Base-by-base conservation (phyloP, 805 yeast species). In the Candida silvatica region DNA sequence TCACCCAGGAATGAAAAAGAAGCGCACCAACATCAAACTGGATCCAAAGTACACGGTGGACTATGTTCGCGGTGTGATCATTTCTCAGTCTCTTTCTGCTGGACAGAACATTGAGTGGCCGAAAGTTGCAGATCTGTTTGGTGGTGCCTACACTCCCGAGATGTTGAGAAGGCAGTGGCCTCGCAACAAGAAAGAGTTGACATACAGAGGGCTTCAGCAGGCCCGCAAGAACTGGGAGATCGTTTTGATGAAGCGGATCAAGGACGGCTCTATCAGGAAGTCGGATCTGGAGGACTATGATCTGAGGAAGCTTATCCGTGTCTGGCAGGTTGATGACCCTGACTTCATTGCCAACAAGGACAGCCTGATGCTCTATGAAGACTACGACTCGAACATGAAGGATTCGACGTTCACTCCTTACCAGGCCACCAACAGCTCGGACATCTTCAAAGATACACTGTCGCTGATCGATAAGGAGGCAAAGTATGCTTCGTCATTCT, bases 391-490 rank as follows among this genome's bases (percentile, higher is more conserved):
- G 12, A 81, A 80, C 48, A 57, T 54, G 20, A 54, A 57, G 16
- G 67, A 61, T 18, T 74, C 69, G 44, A 59, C 61, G 1, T 64
- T 74, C 35, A 54, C 61, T 2, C 61, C 59, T 6, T 56, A 57
- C 15, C 27, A 45, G 5, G 51, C 44, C 12, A 41, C 41, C 3
- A 36, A 38, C 25, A 60, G 54, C 2, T 42, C 48, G 14, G 75
- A 72, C 17, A 63, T 71, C 19, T 60, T 65, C 34, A 76, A 67
- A 29, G 71, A 68, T 20, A 39, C 49, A 34, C 65, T 71, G 20
- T 79, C 94, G 1, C 75, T 83, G 80, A 61, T 80, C 36, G 86
- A 80, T 46, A 71, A 81, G 36, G 88, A 83, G 45, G 69, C 69
- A 8, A 58, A 65, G 19, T 54, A 78, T 32, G 55, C 73, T 0